A percentile compares a stretch with the other conserved stretches of the same genome.
Evolutionary conservation across 2,329 filamentous ascomycete species (phyloP).

Genomic region (Aspergillus terreus): DNA sequence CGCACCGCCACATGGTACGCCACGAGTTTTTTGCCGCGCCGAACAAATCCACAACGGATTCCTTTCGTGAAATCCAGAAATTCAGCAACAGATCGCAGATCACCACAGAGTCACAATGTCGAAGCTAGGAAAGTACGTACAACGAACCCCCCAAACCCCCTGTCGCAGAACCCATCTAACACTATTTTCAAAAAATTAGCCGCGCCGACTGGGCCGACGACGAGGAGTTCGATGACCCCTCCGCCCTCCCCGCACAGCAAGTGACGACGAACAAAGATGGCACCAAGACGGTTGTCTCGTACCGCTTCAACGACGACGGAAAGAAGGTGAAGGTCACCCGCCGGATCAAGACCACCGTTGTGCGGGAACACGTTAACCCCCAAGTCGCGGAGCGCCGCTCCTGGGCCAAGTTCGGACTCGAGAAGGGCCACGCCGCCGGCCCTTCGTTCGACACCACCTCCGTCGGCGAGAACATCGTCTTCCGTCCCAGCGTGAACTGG

Average conservation of each 20-base stretch:
- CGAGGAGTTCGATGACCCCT: slow-evolving; percentile 78
- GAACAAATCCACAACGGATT: slow-evolving; percentile 43
- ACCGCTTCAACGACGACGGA: slow-evolving; percentile 84
- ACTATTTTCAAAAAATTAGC: slow-evolving; percentile 30
- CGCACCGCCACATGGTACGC: slow-evolving; percentile 33
- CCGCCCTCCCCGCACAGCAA: slow-evolving; percentile 78
- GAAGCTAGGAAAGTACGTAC: slow-evolving; percentile 44
- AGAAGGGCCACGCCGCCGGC: slow-evolving; percentile 77
- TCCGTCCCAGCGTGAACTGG: slow-evolving; percentile 91
- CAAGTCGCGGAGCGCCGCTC: slow-evolving; percentile 90
- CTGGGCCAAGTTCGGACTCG: slow-evolving; percentile 89
- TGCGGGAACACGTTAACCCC: slow-evolving; percentile 93
- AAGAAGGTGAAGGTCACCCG: slow-evolving; percentile 97
- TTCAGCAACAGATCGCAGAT: slow-evolving; percentile 25
- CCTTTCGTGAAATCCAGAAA: slow-evolving; percentile 40
- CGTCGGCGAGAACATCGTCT: slow-evolving; percentile 96
- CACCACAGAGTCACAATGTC: slow-evolving; percentile 40
- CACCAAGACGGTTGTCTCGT: slow-evolving; percentile 91
- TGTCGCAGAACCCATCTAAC: slow-evolving; percentile 12
- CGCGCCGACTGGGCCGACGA: slow-evolving; percentile 92
- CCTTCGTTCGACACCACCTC: slow-evolving; percentile 87
- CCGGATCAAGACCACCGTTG: slow-evolving; percentile 85
- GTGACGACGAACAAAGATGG: slow-evolving; percentile 97
- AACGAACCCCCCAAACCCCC: not conserved
- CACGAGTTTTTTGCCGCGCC: slow-evolving; percentile 28